Conservation (phyloP, 345 rosid genomes). For the Fremontodendron californicum region DNA sequence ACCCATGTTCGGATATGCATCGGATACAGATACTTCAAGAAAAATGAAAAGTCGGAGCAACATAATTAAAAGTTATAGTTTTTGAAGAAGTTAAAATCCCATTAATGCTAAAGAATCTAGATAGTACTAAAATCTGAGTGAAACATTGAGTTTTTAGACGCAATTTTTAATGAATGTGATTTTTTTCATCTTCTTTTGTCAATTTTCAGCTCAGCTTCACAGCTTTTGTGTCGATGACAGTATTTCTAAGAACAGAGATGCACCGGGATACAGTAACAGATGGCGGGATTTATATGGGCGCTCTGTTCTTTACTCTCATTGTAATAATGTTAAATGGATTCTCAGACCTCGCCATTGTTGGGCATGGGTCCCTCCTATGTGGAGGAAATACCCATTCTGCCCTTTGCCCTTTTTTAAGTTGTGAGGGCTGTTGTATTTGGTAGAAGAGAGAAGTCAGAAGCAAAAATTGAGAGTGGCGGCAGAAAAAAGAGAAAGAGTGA, state of each 20-base stretch:
- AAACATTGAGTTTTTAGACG: background rate
- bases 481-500: no score
- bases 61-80: background rate
- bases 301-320: slow-evolving; percentile 42
- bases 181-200: background rate
- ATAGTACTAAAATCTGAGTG: background rate
- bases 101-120: background rate
- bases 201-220: background rate
- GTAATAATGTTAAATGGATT: slow-evolving; percentile 50
- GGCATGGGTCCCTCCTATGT: no score
- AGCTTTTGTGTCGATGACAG: background rate
- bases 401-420: no score
- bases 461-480: no score
- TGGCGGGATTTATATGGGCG: slow-evolving; percentile 48
- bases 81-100: background rate
- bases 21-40: no score
- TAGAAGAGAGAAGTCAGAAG: no score
- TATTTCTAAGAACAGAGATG: background rate
- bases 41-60: no score
- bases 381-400: no score
- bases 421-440: no score
- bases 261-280: slow-evolving; percentile 21
- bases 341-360: slow-evolving; percentile 50
- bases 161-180: background rate
- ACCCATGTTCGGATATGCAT: no score